Conservation (phyloP, 495 filamentous ascomycete genomes). For the Schizothecium vesticola region DNA sequence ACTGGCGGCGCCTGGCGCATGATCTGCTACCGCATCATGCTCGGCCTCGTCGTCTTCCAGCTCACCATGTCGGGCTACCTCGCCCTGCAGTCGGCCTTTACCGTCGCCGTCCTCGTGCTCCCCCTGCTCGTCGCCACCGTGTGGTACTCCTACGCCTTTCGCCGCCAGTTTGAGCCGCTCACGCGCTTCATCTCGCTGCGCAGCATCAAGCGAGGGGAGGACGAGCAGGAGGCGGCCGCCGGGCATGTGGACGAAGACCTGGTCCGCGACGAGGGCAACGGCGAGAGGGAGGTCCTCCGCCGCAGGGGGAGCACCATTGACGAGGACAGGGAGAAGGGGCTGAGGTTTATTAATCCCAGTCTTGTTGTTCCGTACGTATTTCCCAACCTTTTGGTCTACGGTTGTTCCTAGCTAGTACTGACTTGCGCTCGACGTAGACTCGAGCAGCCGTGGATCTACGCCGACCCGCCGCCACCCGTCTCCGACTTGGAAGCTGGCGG, state of each 20-base stretch:
- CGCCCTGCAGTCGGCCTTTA: conserved; percentile 65
- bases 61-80: conserved; percentile 84
- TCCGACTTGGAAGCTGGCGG: conserved; percentile 10
- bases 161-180: conserved; percentile 70
- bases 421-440: conserved; percentile 28
- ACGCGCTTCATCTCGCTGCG: conserved; percentile 88
- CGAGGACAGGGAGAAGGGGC: conserved; percentile 59
- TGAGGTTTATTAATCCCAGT: conserved; percentile 69
- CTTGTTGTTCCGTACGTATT: conserved; percentile 56
- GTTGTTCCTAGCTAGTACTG: no score
- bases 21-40: conserved; percentile 81
- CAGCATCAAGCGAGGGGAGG: conserved; percentile 63
- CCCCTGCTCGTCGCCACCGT: conserved; percentile 74
- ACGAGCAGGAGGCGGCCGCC: conserved; percentile 16
- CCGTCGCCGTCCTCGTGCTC: conserved; percentile 61
- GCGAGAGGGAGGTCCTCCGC: conserved; percentile 28
- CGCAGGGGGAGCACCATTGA: conserved; percentile 51
- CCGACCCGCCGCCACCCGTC: conserved; percentile 40
- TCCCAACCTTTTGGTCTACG: no score
- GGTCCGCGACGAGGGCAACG: conserved; percentile 27
- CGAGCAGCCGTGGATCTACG: conserved; percentile 50
- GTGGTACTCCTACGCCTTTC: conserved; percentile 78
- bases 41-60: conserved; percentile 84
- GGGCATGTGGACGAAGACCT: conserved; percentile 36
- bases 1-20: conserved; percentile 93